Percentiles rank a stretch among this genome's conserved stretches.
phyloP scores from a whole-genome alignment of 306 rosid species.

The Prunus kanzakura region DNA sequence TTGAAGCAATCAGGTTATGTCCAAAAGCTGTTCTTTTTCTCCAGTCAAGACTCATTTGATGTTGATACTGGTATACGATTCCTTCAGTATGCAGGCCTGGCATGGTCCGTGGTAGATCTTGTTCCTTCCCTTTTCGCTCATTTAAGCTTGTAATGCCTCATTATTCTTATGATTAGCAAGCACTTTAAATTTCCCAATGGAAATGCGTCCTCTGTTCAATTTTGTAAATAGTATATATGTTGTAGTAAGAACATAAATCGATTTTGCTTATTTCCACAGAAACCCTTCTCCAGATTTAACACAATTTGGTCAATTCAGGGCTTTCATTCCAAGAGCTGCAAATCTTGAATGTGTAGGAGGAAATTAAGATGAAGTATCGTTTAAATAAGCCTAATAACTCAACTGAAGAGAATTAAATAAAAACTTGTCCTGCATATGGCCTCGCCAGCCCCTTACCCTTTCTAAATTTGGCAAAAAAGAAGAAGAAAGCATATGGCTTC shows the following conservation, averaged over 20 bases:
- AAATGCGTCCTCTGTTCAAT: background rate
- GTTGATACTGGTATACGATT: constrained; percentile 90
- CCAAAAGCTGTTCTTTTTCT: constrained; percentile 49
- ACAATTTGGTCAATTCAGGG: background rate
- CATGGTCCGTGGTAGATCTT: constrained; percentile 93
- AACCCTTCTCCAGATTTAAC: background rate
- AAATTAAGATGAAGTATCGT: too few species aligned
- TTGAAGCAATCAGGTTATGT: constrained; percentile 46
- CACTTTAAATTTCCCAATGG: background rate
- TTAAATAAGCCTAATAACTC: too few species aligned
- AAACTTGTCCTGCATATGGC: too few species aligned
- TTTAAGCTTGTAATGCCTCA: constrained; percentile 44
- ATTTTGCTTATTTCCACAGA: background rate
- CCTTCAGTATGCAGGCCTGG: constrained; percentile 85
- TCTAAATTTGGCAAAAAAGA: too few species aligned
- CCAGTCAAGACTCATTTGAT: constrained; percentile 54
- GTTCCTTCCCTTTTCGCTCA: constrained; percentile 75
- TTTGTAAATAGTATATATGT: constrained; percentile 28
- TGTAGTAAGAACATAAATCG: background rate
- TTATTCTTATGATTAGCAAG: background rate
- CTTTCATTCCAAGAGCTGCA: background rate
- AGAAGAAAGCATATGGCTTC: background rate
- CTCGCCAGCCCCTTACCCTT: too few species aligned
- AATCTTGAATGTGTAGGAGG: too few species aligned
- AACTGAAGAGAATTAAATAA: too few species aligned